Percentiles rank a stretch among this genome's conserved stretches.
Evolutionary conservation across 2,329 filamentous ascomycete genomes (phyloP).

Genomic region (Exutisphaerella laricina): DNA sequence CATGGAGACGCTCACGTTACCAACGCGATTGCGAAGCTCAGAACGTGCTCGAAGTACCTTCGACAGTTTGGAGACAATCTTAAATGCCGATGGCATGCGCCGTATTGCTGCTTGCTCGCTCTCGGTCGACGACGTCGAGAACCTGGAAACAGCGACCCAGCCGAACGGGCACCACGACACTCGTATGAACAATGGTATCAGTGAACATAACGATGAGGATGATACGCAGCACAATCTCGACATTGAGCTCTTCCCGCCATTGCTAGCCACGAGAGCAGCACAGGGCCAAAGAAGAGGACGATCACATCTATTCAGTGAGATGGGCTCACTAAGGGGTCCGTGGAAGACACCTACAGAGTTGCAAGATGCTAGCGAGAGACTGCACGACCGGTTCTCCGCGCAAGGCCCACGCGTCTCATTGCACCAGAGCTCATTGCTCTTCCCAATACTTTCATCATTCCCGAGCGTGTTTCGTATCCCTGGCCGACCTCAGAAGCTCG

Average conservation of each 20-base stretch:
- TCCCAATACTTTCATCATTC: constrained; percentile 78
- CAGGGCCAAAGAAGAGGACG: constrained; percentile 6
- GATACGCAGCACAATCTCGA: constrained; percentile 15
- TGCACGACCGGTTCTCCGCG: constrained; percentile 30
- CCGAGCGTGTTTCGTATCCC: constrained; percentile 63
- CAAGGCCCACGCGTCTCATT: constrained; percentile 27
- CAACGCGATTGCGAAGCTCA: constrained; percentile 59
- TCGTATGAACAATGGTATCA: constrained; percentile 30
- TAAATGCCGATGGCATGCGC: constrained; percentile 74
- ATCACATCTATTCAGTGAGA: constrained; percentile 38
- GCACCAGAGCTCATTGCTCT: constrained; percentile 52
- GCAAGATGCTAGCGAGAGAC: constrained; percentile 26
- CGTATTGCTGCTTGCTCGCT: constrained; percentile 70
- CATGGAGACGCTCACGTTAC: constrained; percentile 72
- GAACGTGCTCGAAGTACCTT: constrained; percentile 48
- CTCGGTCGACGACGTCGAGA: constrained; percentile 47
- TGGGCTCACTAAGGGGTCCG: constrained; percentile 36
- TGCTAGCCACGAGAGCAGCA: constrained; percentile 9
- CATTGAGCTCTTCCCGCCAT: constrained; percentile 27
- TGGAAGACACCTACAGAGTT: constrained; percentile 33
- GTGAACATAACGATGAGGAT: constrained; percentile 21
- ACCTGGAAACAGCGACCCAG: constrained; percentile 27
- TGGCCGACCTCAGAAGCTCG: constrained; percentile 37
- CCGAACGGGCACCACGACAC: constrained; percentile 28
- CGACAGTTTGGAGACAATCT: constrained; percentile 56